phyloP scores from a whole-genome alignment of 768 basidiomycete species.

The Lentinula edodes region DNA sequence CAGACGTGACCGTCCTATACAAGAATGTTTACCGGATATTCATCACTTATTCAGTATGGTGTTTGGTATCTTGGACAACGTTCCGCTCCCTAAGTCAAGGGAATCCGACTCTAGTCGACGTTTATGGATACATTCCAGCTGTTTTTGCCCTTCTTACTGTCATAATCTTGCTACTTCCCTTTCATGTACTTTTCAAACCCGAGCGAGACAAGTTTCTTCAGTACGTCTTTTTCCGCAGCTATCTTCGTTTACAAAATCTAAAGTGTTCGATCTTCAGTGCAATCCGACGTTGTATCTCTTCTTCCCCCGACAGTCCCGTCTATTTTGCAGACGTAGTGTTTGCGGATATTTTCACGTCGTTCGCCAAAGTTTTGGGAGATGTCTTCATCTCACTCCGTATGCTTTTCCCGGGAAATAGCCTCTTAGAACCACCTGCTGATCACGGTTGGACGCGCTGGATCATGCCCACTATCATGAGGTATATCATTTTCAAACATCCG shows the following conservation, averaged over 20 bases:
- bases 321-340: slow-evolving; percentile 91
- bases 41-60: slow-evolving; percentile 53
- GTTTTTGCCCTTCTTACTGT: slow-evolving; percentile 56
- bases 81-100: slow-evolving; percentile 60
- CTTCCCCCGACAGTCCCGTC: slow-evolving; percentile 53
- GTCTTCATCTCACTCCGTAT: slow-evolving; percentile 85
- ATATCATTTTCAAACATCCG: slow-evolving; percentile 12
- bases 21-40: slow-evolving; percentile 64
- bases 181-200: slow-evolving; percentile 55
- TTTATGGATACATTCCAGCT: slow-evolving; percentile 71
- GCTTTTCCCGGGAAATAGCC: slow-evolving; percentile 79
- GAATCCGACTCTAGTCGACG: slow-evolving; percentile 57
- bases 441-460: slow-evolving; percentile 70
- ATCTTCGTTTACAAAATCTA: not conserved
- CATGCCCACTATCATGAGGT: slow-evolving; percentile 87
- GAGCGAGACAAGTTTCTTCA: slow-evolving; percentile 75
- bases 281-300: slow-evolving; percentile 67
- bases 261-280: slow-evolving; percentile 38
- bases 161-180: slow-evolving; percentile 60
- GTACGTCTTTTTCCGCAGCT: slow-evolving; percentile 40
- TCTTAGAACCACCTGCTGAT: slow-evolving; percentile 57
- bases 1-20: slow-evolving; percentile 44
- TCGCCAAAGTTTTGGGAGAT: slow-evolving; percentile 94
- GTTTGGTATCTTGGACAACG: slow-evolving; percentile 59
- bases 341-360: slow-evolving; percentile 94